phyloP scores from a whole-genome alignment of 163 green algal species.

The Volvox carteri region DNA sequence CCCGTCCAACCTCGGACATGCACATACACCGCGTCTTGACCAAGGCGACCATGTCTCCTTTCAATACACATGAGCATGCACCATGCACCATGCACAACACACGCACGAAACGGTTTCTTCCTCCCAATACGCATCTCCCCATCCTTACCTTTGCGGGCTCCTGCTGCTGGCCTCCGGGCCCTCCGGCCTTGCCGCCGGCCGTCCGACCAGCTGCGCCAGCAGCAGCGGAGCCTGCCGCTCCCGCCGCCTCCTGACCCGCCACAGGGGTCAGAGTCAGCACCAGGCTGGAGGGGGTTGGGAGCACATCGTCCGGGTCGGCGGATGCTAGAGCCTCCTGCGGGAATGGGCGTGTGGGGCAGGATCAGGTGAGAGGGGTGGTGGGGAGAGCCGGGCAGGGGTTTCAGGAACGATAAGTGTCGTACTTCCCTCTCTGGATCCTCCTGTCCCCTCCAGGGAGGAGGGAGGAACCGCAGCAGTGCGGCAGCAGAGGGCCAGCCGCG shows the following conservation, averaged over 20 bases:
- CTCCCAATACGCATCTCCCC: neutral
- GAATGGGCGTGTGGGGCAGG: neutral
- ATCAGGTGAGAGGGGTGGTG: neutral
- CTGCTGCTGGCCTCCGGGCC: neutral
- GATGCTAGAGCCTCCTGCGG: conserved; percentile 34
- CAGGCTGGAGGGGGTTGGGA: conserved; percentile 37
- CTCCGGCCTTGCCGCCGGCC: too few species aligned
- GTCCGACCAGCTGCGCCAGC: neutral
- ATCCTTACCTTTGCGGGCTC: neutral
- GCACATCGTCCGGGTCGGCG: conserved; percentile 22
- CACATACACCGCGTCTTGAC: too few species aligned
- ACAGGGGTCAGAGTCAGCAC: neutral
- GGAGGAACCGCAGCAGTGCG: too few species aligned
- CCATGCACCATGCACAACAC: too few species aligned
- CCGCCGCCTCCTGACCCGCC: neutral
- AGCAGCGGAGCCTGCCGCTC: neutral
- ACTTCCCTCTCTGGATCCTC: too few species aligned
- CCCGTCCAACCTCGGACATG: too few species aligned
- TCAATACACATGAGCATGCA: too few species aligned
- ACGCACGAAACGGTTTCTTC: neutral
- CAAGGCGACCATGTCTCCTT: too few species aligned
- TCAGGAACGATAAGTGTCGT: neutral
- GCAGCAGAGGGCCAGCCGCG: too few species aligned
- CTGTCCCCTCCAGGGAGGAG: too few species aligned
- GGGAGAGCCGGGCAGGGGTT: neutral